phyloP scores from a whole-genome alignment of 2,329 filamentous ascomycete genomes.

The Hymenoscyphus infarciens region DNA sequence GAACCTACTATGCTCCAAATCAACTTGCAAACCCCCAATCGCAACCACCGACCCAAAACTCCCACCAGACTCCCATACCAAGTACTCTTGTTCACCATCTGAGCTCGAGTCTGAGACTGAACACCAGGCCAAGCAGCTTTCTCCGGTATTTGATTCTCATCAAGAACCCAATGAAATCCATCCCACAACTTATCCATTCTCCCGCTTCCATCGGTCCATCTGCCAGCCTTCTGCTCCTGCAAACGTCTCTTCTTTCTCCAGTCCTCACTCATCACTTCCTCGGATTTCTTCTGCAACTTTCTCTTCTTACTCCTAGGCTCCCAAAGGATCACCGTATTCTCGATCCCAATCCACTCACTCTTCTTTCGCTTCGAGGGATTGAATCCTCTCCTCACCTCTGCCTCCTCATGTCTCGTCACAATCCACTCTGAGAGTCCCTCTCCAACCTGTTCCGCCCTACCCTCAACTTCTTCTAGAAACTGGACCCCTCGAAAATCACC shows the following conservation, averaged over 20 bases:
- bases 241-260: constrained; percentile 20
- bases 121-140: not conserved
- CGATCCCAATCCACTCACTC: not conserved
- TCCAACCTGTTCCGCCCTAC: constrained; percentile 6
- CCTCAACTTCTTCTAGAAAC: constrained; percentile 17
- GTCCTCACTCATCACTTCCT: constrained; percentile 19
- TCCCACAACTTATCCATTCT: constrained; percentile 25
- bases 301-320: not conserved
- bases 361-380: constrained; percentile 2
- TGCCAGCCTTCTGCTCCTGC: constrained; percentile 28
- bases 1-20: not conserved
- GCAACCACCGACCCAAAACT: not conserved
- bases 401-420: not conserved
- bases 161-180: constrained; percentile 27
- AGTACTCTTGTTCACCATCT: not conserved
- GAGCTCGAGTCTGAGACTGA: not conserved
- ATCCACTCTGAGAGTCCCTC: constrained; percentile 9
- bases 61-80: not conserved
- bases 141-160: constrained; percentile 12
- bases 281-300: not conserved
- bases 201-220: constrained; percentile 27
- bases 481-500: constrained; percentile 13
- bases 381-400: not conserved
- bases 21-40: not conserved
- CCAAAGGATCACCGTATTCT: not conserved